A percentile compares a stretch with the other conserved stretches of the same genome.
Conservation (phyloP, 108 stramenopile species). For the Cyclotella distinguenda region DNA sequence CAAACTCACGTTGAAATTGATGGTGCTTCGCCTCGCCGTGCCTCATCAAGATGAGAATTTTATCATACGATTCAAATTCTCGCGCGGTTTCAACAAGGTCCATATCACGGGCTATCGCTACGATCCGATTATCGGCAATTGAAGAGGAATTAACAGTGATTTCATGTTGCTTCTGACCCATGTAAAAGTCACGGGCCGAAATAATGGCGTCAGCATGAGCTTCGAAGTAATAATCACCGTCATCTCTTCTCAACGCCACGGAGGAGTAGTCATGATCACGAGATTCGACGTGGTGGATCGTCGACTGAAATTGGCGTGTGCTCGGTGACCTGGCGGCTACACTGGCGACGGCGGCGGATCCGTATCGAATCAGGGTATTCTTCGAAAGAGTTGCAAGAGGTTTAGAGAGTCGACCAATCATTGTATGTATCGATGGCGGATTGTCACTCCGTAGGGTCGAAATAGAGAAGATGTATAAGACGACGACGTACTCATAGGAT, state of each 20-base stretch:
- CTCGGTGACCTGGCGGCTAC: conserved; percentile 5
- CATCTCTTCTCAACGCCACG: conserved; percentile 30
- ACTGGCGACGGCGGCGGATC: conserved; percentile 22
- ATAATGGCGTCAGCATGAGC: conserved; percentile 37
- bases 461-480: too few relatives aligned
- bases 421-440: too few relatives aligned
- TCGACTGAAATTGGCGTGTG: conserved; percentile 26
- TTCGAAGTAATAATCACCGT: conserved; percentile 50
- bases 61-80: conserved; percentile 45
- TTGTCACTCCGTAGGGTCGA: too few relatives aligned
- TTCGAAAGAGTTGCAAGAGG: not conserved
- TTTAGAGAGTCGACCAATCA: conserved; percentile 9
- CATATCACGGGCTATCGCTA: conserved; percentile 30
- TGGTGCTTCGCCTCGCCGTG: conserved; percentile 50
- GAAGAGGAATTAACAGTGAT: not conserved
- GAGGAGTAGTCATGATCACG: conserved; percentile 34
- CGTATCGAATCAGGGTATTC: conserved; percentile 21
- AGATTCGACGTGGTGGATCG: conserved; percentile 22
- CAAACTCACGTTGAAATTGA: conserved; percentile 39
- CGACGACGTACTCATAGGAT: too few relatives aligned
- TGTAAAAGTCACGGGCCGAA: conserved; percentile 19
- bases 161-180: conserved; percentile 10
- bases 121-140: conserved; percentile 8
- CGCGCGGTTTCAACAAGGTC: conserved; percentile 36
- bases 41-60: conserved; percentile 42